Base-by-base conservation (phyloP, 2,329 filamentous ascomycete species). In the Aspergillus spinulosporus region DNA sequence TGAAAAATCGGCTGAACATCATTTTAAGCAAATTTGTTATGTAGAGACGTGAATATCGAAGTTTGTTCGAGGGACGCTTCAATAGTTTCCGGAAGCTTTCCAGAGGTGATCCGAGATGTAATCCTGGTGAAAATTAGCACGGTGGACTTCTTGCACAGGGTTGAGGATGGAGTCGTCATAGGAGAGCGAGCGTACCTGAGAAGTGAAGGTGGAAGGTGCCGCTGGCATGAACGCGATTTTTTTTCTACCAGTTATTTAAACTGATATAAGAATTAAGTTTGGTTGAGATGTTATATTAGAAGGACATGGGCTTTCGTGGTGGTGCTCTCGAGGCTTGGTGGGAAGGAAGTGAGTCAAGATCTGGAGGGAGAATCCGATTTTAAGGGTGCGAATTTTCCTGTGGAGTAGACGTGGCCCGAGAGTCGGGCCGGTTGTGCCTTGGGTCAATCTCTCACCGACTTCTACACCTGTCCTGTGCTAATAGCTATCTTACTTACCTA, bases 131-230 rank as follows among this genome's bases (percentile, higher is more conserved):
- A 3, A 26, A 37, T 56, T 34, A 49, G 44, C 21, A 52, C 15
- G 9, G 32, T 34, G 52, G 36, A 53, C 9, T 36, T 29, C 26
- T 12, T 31, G 6, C 31, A 31, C 5, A 8, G 43, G 26, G 6
- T 21, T 40, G 39, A 21, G 15, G n/a, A 29, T n/a, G 43, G n/a
- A 6, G 49, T 37, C 32, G 3, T 7, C 8, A 36, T 32, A 9
- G 28, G 26, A 52, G 14, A 31, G 29, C 21, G 31, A 43, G 76
- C 82, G 61, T 87, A 90, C 88, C 86, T 92, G 89, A 79, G 88
- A 92, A 80, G 89, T 92, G 82, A 91, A 92, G 77, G 88, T 84
- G 77, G 89, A 90, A 79, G 84, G 82, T 84, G 87, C 87, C 82
- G 88, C 88, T 88, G 87, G 88, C 88, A 92, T 92, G 88, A 87